Evolutionary conservation across 345 rosid species (phyloP), one percentile per base, ranked within the genome.

Genomic region (Orychophragmus violaceus): DNA sequence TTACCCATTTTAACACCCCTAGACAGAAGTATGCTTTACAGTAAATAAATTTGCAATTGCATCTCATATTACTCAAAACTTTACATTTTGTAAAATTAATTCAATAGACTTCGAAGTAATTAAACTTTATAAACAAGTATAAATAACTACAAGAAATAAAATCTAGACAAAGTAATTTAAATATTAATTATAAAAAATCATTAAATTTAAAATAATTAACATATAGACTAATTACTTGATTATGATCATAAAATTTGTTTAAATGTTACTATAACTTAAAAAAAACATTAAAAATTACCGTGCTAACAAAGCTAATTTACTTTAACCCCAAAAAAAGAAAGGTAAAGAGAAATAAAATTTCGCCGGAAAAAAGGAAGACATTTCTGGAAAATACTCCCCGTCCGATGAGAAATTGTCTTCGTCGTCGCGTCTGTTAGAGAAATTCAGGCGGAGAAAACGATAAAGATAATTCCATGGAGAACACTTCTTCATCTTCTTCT

Each of bases 401-500:
- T n/a, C n/a, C n/a, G n/a, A n/a, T n/a, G n/a, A n/a, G 11, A 6
- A 28, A 32, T 4, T 4, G 13, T 56, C 25, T 19, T 16, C 48
- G 30, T 57, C n/a, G n/a, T n/a, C n/a, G n/a, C n/a, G n/a, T n/a
- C n/a, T n/a, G n/a, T n/a, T n/a, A n/a, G n/a, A n/a, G n/a, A n/a
- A n/a, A n/a, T n/a, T 6, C 60, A 60, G 33, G 57, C 48, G 46
- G 55, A 39, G 68, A 11, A 54, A 62, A 57, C 58, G 14, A 14
- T 16, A 46, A 71, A 57, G 30, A 44, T 35, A 44, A 39, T 22
- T 62, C 69, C 14, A 80, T 80, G 83, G n/a, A n/a, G n/a, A n/a
- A n/a, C n/a, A n/a, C 92, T 12, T 56, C 76, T 25, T 71, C 76
- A 13, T 35, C 76, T 64, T n/a, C 92, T 12, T 56, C 76, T 25